A percentile compares a stretch with the other conserved stretches of the same genome.
phyloP scores from a whole-genome alignment of 306 rosid genomes.

The Sphenostylis stenocarpa region DNA sequence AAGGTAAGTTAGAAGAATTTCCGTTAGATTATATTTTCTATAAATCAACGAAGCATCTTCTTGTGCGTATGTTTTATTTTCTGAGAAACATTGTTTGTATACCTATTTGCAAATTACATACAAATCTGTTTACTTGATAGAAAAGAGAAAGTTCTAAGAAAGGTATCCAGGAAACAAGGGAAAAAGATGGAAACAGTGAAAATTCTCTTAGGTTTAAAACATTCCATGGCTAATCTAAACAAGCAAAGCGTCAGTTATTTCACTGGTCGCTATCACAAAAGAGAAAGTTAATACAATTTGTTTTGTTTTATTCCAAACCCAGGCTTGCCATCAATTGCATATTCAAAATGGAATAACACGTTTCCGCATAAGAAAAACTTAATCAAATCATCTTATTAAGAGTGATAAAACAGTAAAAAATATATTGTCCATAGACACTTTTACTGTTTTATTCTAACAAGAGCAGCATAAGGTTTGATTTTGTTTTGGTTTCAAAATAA shows the following conservation, averaged over 20 bases:
- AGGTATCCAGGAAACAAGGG: background rate
- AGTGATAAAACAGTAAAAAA: background rate
- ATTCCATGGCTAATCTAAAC: conserved; percentile 9
- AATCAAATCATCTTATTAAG: background rate
- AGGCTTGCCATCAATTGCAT: background rate
- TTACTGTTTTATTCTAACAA: background rate
- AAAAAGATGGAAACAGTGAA: background rate
- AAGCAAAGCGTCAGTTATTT: background rate
- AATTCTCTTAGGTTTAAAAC: conserved; percentile 22
- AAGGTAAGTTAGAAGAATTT: no score
- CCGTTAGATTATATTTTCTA: no score
- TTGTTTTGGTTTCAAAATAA: background rate
- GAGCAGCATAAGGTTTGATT: background rate
- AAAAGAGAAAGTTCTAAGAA: background rate
- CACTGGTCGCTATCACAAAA: conserved; percentile 30
- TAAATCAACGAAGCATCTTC: no score
- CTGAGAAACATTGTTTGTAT: no score
- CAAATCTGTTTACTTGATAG: background rate
- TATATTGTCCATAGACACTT: background rate
- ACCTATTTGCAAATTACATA: background rate
- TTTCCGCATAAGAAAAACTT: background rate
- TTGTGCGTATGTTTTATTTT: no score
- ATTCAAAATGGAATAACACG: background rate
- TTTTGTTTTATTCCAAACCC: conserved; percentile 3
- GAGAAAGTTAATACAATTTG: background rate